Evolutionary conservation across 208 protist genomes (phyloP).

Genomic region (Leptomonas pyrrhocoris): DNA sequence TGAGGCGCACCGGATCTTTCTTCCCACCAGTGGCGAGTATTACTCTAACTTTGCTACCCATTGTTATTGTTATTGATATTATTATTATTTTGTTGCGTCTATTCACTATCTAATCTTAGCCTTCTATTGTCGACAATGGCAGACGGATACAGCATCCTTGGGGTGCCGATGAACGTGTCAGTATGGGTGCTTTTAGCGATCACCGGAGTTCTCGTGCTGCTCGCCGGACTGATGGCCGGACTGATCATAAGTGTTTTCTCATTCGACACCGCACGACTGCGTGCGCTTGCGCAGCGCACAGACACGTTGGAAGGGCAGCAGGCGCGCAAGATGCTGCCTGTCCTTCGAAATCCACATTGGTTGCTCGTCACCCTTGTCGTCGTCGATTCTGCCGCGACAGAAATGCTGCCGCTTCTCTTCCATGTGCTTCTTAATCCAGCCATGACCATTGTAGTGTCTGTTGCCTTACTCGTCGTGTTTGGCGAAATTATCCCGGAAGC

Average conservation of each 20-base stretch:
- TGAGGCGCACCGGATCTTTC: no score
- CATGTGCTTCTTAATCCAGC: conserved; percentile 58
- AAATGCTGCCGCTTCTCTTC: conserved; percentile 78
- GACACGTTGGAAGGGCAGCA: conserved; percentile 42
- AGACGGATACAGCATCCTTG: conserved; percentile 44
- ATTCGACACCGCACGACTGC: conserved; percentile 60
- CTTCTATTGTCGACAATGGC: conserved; percentile 6
- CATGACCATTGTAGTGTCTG: conserved; percentile 57
- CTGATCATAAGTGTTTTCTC: conserved; percentile 78
- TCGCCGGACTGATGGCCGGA: conserved; percentile 62
- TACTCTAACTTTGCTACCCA: background rate
- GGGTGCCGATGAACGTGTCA: conserved; percentile 48
- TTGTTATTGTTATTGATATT: background rate
- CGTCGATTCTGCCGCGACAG: conserved; percentile 54
- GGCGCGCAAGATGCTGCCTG: conserved; percentile 49
- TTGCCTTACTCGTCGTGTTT: conserved; percentile 64
- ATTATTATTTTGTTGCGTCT: background rate
- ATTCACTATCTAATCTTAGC: background rate
- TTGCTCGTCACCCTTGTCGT: conserved; percentile 72
- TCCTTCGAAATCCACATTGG: conserved; percentile 69
- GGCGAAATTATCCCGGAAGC: conserved; percentile 83
- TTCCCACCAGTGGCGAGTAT: no score
- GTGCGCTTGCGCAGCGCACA: conserved; percentile 30
- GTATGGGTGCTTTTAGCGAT: conserved; percentile 33
- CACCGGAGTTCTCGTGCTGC: conserved; percentile 44